A percentile compares a stretch with the other conserved stretches of the same genome.
phyloP scores from a whole-genome alignment of 371 early-diverging fungal species.

The Actinomortierella ambigua region DNA sequence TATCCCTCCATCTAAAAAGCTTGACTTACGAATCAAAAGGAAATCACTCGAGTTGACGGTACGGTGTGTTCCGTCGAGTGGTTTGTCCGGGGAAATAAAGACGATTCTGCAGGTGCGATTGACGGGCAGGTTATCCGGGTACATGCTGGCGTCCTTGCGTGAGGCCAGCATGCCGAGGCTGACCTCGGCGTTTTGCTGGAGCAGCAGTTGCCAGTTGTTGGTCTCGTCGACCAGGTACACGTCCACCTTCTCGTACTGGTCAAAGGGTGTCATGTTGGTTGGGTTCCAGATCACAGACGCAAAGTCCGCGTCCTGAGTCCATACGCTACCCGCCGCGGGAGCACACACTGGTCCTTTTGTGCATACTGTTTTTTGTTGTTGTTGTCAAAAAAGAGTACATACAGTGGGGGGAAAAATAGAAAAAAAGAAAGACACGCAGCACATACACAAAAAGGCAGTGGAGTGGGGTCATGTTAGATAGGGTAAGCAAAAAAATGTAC shows the following conservation, averaged over 20 bases:
- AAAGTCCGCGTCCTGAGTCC: conserved; percentile 15
- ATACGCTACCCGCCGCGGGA: conserved; percentile 16
- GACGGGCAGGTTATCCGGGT: conserved; percentile 13
- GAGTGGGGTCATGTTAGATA: too few relatives aligned
- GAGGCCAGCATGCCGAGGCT: conserved; percentile 8
- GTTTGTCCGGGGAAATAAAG: conserved; percentile 7
- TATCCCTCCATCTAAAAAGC: neutral
- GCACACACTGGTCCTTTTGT: conserved; percentile 13
- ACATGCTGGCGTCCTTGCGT: conserved; percentile 10
- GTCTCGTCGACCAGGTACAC: conserved; percentile 21
- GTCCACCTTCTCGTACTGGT: conserved; percentile 30
- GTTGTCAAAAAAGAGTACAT: too few relatives aligned
- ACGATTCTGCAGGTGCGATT: conserved; percentile 28
- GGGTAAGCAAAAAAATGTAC: too few relatives aligned
- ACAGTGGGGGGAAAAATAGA: too few relatives aligned
- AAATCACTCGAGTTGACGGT: conserved; percentile 27
- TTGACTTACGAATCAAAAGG: conserved; percentile 29
- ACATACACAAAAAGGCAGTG: too few relatives aligned
- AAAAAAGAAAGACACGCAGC: too few relatives aligned
- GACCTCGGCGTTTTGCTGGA: conserved; percentile 13
- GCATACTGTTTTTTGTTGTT: conserved; percentile 14
- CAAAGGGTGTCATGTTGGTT: conserved; percentile 11
- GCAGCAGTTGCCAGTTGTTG: conserved; percentile 1
- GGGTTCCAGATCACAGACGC: conserved; percentile 31
- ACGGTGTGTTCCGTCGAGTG: conserved; percentile 11